Evolutionary conservation across 2,329 filamentous ascomycete species (phyloP).

Genomic region (Epichloe baconii): DNA sequence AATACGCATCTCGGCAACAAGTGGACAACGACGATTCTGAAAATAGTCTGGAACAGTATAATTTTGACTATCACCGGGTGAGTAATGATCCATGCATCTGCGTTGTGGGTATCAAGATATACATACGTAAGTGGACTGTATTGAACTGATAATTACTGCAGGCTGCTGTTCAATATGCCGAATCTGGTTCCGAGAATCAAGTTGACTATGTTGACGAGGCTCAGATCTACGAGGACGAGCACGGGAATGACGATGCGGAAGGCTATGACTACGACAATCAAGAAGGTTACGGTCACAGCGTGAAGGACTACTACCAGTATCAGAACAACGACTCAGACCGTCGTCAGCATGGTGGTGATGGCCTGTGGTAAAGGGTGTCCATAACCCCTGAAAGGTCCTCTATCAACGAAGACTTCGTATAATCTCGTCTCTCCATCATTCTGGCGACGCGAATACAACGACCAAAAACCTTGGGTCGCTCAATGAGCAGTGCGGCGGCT

Average conservation of each 20-base stretch:
- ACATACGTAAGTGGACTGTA: conserved; percentile 2
- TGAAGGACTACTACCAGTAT: conserved; percentile 29
- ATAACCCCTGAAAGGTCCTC: neutral
- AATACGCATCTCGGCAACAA: conserved; percentile 34
- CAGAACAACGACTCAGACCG: conserved; percentile 21
- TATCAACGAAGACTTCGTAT: conserved; percentile 7
- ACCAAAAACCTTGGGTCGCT: neutral
- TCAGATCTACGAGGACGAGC: conserved; percentile 40
- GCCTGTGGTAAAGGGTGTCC: conserved; percentile 29
- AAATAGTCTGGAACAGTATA: conserved; percentile 36
- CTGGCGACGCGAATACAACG: conserved; percentile 7
- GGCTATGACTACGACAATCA: conserved; percentile 25
- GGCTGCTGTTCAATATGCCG: conserved; percentile 34
- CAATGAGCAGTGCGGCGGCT: conserved; percentile 5
- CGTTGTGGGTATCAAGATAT: neutral
- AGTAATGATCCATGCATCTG: conserved; percentile 13
- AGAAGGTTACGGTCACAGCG: conserved; percentile 25
- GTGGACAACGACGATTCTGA: conserved; percentile 32
- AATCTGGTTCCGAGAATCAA: conserved; percentile 28
- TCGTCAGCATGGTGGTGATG: conserved; percentile 22
- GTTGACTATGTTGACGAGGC: conserved; percentile 39
- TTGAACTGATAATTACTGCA: conserved; percentile 10
- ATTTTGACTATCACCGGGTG: conserved; percentile 41
- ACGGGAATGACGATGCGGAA: conserved; percentile 26
- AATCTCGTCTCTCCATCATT: neutral